Base-by-base conservation (phyloP, 108 stramenopile genomes). In the Nannochloropsis gaditana region DNA sequence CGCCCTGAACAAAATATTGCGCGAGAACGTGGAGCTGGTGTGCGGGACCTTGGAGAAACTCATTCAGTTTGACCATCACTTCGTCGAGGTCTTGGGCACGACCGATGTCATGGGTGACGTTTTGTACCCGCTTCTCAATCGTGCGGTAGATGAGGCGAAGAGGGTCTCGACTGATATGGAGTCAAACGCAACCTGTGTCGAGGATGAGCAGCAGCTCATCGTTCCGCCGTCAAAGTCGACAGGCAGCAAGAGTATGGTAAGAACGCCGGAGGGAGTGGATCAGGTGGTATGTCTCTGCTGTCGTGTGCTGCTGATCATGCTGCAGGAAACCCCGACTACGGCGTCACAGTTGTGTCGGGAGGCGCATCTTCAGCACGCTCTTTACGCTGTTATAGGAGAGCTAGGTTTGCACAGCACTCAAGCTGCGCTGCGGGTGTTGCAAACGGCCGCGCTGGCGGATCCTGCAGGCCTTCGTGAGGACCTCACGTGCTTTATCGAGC, bases 11-110 rank as follows among this genome's bases (percentile, higher is more conserved):
- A 45, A 85, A n/a, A 43, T 50, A 6, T 86, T 90, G 81, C 85
- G 84, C 43, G 79, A 92, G 43, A 94, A 96, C 89, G 92, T 94
- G 43, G 93, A 93, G 50, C 85, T 95, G 86, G 90, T 96, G 80
- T 92, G 94, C 44, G 95, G 92, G 50, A 95, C 95, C 10, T 82
- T 96, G 11, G 93, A 94, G 82, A 95, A 95, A 85, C 90, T 95
- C 9, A 90, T 96, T 42, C 92, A 95, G 83, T 95, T 96, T 80
- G 96, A 96, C 85, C 93, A 92, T 80, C 90, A 44, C 80, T 88
- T 88, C 44, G 84, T 79, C 82, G 86, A 59, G 81, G 81, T 43
- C 43, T 9, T 82, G 43, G 81, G 81, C 15, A 42, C 81, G 59
- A 86, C 86, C 11, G 86, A 82, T 11, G 82, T 86, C 82, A 82